Base-by-base conservation (phyloP, 2,329 filamentous ascomycete genomes). In the Geoglossum cookeanum region DNA sequence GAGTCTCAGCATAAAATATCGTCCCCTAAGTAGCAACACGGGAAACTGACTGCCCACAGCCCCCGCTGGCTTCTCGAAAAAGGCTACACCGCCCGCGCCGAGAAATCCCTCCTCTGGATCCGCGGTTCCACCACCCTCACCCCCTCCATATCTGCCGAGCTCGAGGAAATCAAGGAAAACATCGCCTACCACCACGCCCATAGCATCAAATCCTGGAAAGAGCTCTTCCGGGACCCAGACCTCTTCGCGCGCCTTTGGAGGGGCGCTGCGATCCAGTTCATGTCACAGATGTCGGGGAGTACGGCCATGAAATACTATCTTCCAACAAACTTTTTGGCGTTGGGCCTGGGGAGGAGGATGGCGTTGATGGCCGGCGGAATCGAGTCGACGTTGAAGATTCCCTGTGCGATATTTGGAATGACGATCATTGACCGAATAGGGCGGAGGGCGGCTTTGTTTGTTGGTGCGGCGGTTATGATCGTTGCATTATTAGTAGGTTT, bases 231-330 rank as follows among this genome's bases (percentile, higher is more conserved):
- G 3, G 68, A 78, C 33, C 65, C 67, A 13, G 66, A 70, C 11
- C 67, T 80, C 0, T 75, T 75, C 62, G 69, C 72, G 13, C 71
- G 78, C 0, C 68, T 81, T 13, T 80, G 78, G 78, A 72, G 78
- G 17, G 76, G 77, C 1, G 71, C 75, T 0, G 66, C 79, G 1
- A 68, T 80, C 4, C 77, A 80, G 63, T 80, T 80, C 65, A 76
- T 80, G 74, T 75, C 76, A 0, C 76, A 79, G 61, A 77, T 80
- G 74, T 79, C 76, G 61, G 78, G 78, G 22, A 76, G 77, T 13
- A 76, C 77, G 0, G 77, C 76, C 2, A 79, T 80, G 70, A 80
- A 80, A 62, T 80, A 80, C 61, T 80, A 80, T 61, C 70, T 80
- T 0, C 78, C 78, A 0, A 73, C 72, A 0, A 73, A 79, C 7